These are phyloP conservation scores for Chaetomium sp. DNA, from an alignment of 2,329 filamentous ascomycete genomes.

Conservation along the genomic window DNA sequence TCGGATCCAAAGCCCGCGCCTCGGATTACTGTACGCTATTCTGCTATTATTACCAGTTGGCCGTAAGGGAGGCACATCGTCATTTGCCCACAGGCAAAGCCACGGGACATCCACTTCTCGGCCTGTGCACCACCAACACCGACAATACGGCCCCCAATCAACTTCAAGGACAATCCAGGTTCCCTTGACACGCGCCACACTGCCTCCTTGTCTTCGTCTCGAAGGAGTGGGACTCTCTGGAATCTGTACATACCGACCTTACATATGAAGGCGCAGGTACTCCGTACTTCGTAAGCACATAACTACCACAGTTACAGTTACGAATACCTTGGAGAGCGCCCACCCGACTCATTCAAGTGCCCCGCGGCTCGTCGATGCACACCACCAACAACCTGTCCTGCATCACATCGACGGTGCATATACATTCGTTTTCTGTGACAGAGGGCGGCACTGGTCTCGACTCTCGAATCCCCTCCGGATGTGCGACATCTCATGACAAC, in stretches of 20 bases:
- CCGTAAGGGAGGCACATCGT: constrained; percentile 21
- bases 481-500: constrained; percentile 34
- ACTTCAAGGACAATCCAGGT: not conserved
- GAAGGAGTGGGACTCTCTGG: constrained; percentile 13
- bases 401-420: not conserved
- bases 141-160: constrained; percentile 16
- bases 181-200: constrained; percentile 21
- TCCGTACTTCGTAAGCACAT: not conserved
- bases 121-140: constrained; percentile 19
- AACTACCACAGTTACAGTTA: not conserved
- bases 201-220: constrained; percentile 7
- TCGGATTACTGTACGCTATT: not conserved
- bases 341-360: not conserved
- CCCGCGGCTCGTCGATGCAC: constrained; percentile 20
- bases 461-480: constrained; percentile 16
- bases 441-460: constrained; percentile 4
- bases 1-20: constrained; percentile 4
- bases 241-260: not conserved
- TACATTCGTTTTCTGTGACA: constrained; percentile 22
- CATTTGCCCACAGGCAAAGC: constrained; percentile 24
- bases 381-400: constrained; percentile 2
- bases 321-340: constrained; percentile 1
- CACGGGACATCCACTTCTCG: constrained; percentile 11
- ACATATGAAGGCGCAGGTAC: not conserved
- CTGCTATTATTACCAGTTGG: constrained; percentile 2